Conservation (phyloP, 1,139 yeast species). For the Debaryomyces psychrophilus region DNA sequence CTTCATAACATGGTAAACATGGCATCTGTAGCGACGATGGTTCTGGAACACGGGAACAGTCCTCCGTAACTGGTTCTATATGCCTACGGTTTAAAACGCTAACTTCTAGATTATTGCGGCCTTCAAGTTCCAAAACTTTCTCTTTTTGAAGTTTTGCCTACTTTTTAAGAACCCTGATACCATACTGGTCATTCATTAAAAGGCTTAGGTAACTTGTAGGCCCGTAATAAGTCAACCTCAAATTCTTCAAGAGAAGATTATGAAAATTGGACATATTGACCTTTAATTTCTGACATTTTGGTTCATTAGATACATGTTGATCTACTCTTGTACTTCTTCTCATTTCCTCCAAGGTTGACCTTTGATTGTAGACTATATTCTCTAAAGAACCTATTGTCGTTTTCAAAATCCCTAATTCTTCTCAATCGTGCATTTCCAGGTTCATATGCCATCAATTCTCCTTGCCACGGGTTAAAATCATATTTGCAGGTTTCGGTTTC, state of each 20-base stretch:
- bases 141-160: not conserved
- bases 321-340: not conserved
- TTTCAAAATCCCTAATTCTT: not conserved
- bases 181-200: not conserved
- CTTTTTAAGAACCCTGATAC: not conserved
- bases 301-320: not conserved
- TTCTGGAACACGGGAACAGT: not conserved
- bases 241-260: not conserved
- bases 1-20: not conserved
- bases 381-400: not conserved
- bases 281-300: not conserved
- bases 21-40: not conserved
- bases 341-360: not conserved
- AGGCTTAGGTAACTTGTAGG: not conserved
- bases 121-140: not conserved
- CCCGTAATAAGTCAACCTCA: not conserved
- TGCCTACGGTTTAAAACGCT: not conserved
- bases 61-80: not conserved
- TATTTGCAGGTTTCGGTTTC: slow-evolving; percentile 26
- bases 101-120: not conserved
- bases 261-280: not conserved
- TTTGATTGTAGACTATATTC: not conserved
- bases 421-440: not conserved
- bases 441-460: not conserved
- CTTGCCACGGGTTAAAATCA: slow-evolving; percentile 20